A percentile compares a stretch with the other conserved stretches of the same genome.
Evolutionary conservation across 106 monocot genomes (phyloP).

Genomic region (Acorus gramineus): DNA sequence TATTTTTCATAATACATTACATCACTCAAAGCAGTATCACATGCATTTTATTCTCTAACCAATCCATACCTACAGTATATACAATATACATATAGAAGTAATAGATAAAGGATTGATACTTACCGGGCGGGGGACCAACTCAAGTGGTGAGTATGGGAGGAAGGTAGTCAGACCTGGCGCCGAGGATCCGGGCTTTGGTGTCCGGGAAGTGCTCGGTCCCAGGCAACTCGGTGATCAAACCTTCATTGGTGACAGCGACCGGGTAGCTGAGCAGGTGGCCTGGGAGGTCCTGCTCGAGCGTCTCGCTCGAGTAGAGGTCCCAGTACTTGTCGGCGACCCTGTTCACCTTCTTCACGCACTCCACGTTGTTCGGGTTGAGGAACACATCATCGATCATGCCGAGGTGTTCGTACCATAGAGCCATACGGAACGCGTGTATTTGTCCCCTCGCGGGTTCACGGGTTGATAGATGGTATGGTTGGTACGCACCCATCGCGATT

Average conservation of each 20-base stretch:
- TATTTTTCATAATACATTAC: no score
- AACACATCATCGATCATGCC: conserved; percentile 19
- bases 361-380: conserved; percentile 5
- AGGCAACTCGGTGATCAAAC: conserved; percentile 21
- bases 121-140: neutral
- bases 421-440: conserved; percentile 44
- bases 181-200: conserved; percentile 46
- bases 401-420: conserved; percentile 51
- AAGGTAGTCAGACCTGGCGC: conserved; percentile 42
- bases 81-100: no score
- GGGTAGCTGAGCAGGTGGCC: conserved; percentile 58
- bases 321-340: conserved; percentile 19
- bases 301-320: conserved; percentile 23
- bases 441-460: conserved; percentile 23
- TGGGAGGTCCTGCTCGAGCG: conserved; percentile 32
- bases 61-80: no score
- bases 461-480: conserved; percentile 20
- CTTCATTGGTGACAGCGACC: conserved; percentile 18
- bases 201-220: conserved; percentile 53
- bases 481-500: conserved; percentile 46
- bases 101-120: neutral
- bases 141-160: conserved; percentile 64
- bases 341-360: conserved; percentile 21
- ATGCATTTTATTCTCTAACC: no score
- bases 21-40: no score